Evolutionary conservation across 495 filamentous ascomycete species (phyloP).

Genomic region (Venustampulla echinocandica): DNA sequence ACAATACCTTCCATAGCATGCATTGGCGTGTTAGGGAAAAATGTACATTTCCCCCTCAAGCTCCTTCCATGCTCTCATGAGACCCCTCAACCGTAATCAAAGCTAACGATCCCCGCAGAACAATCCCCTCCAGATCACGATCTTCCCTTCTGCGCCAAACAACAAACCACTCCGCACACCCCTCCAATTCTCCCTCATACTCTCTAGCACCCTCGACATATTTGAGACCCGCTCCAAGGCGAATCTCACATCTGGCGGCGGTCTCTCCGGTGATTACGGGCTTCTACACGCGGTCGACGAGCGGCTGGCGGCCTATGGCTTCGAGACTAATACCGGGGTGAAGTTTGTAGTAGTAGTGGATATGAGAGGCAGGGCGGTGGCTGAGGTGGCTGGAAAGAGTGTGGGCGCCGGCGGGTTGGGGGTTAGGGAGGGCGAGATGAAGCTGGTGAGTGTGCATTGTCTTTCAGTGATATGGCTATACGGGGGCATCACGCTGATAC

Average conservation of each 20-base stretch:
- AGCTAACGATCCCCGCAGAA: slow-evolving; percentile 47
- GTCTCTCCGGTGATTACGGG: slow-evolving; percentile 69
- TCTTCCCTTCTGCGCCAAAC: slow-evolving; percentile 53
- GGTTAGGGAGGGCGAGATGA: slow-evolving; percentile 74
- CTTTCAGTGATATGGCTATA: neutral
- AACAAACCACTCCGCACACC: slow-evolving; percentile 45
- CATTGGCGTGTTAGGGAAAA: slow-evolving; percentile 85
- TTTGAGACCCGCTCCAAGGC: slow-evolving; percentile 70
- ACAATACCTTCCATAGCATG: slow-evolving; percentile 70
- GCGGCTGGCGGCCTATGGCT: slow-evolving; percentile 83
- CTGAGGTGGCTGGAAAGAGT: slow-evolving; percentile 20
- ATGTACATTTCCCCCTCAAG: slow-evolving; percentile 43
- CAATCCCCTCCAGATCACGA: slow-evolving; percentile 85
- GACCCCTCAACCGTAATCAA: slow-evolving; percentile 10
- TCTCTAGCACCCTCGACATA: slow-evolving; percentile 85
- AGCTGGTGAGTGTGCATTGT: slow-evolving; percentile 45
- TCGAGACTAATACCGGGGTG: slow-evolving; percentile 92
- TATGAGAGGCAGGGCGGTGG: slow-evolving; percentile 51
- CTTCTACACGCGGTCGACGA: slow-evolving; percentile 90
- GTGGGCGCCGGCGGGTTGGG: slow-evolving; percentile 33
- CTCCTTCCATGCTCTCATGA: neutral
- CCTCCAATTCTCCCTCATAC: slow-evolving; percentile 84
- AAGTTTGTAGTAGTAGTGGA: slow-evolving; percentile 85
- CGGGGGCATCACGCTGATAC: neutral
- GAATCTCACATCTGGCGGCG: slow-evolving; percentile 47